phyloP scores from a whole-genome alignment of 768 basidiomycete species.

The Russula olivacea region DNA sequence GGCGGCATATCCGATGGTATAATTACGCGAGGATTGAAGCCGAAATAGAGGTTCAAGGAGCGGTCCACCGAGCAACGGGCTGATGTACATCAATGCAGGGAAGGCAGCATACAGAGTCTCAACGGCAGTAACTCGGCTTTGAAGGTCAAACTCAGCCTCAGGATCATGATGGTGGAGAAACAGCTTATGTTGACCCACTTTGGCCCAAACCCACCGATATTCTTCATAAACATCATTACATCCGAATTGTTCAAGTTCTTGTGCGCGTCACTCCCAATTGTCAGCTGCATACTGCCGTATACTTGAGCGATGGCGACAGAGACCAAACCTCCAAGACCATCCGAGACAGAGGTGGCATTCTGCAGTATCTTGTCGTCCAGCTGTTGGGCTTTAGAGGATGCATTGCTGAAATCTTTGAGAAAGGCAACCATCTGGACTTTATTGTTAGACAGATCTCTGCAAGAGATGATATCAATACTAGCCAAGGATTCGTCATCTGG shows the following conservation, averaged over 20 bases:
- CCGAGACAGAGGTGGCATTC: conserved; percentile 45
- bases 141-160: neutral
- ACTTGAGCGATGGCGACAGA: conserved; percentile 51
- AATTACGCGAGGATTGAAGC: conserved; percentile 20
- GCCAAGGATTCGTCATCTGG: conserved; percentile 28
- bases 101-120: conserved; percentile 50
- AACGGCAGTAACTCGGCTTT: conserved; percentile 39
- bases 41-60: conserved; percentile 27
- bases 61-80: conserved; percentile 41
- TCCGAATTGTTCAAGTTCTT: conserved; percentile 48
- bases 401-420: conserved; percentile 40
- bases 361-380: conserved; percentile 45
- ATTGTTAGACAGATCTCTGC: neutral
- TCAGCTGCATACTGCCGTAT: conserved; percentile 49
- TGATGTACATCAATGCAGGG: conserved; percentile 49
- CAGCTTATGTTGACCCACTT: conserved; percentile 32
- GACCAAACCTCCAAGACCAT: conserved; percentile 46
- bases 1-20: conserved; percentile 20
- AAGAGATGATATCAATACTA: neutral
- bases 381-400: conserved; percentile 39
- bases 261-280: conserved; percentile 42
- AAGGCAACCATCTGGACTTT: conserved; percentile 38
- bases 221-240: conserved; percentile 47
- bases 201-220: conserved; percentile 25
- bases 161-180: neutral